Percentiles rank a stretch among this genome's conserved stretches.
These are phyloP conservation scores for Acidomyces sp. DNA, from an alignment of 495 filamentous ascomycete genomes.

Conservation along the genomic window DNA sequence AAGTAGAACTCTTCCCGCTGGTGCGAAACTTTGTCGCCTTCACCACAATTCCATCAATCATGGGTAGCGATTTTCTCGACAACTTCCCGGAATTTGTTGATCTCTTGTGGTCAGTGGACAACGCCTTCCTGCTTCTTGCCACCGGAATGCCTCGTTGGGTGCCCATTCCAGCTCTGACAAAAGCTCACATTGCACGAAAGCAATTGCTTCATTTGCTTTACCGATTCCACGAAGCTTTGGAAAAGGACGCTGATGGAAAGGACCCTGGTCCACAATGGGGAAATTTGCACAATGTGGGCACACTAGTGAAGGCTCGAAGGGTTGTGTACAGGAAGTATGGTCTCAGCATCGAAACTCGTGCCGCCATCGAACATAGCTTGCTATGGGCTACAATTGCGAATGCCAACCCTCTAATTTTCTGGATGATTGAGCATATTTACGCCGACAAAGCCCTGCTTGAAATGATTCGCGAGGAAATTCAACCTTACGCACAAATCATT, in stretches of 20 bases:
- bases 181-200: constrained; percentile 40
- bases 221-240: constrained; percentile 39
- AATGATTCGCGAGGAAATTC: constrained; percentile 42
- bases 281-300: constrained; percentile 18
- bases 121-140: constrained; percentile 39
- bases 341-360: constrained; percentile 16
- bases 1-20: constrained; percentile 40
- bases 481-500: constrained; percentile 32
- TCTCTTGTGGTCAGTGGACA: constrained; percentile 44
- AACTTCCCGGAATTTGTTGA: constrained; percentile 39
- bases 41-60: constrained; percentile 37
- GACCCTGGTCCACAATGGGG: constrained; percentile 15
- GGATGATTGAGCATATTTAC: constrained; percentile 43
- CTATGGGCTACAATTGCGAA: constrained; percentile 45
- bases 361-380: constrained; percentile 24
- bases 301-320: constrained; percentile 15
- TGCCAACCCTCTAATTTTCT: constrained; percentile 40
- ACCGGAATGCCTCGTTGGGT: constrained; percentile 40
- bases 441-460: constrained; percentile 31
- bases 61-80: constrained; percentile 43
- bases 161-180: constrained; percentile 37
- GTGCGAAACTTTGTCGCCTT: constrained; percentile 43
- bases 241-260: constrained; percentile 20
- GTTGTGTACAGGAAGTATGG: constrained; percentile 15
- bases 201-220: constrained; percentile 37